These are phyloP conservation scores for Rhynchospora tenuis DNA, from an alignment of 176 grass and related monocot genomes.

Conservation along the genomic window DNA sequence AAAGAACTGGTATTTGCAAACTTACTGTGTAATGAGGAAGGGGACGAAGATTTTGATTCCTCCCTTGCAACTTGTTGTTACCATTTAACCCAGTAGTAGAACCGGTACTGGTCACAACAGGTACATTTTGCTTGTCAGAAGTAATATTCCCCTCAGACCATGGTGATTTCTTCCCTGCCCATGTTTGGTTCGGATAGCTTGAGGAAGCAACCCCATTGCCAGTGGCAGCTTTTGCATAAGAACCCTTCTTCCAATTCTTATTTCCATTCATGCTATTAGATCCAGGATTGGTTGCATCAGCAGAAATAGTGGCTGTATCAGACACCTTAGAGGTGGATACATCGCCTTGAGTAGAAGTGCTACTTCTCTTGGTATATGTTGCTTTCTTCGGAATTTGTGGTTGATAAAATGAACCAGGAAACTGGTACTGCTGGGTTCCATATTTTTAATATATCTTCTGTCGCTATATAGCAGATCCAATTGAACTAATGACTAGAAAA, in stretches of 20 bases:
- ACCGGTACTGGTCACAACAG: slow-evolving; percentile 22
- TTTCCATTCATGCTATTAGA: slow-evolving; percentile 17
- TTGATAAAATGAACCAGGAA: slow-evolving; percentile 37
- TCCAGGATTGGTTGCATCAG: slow-evolving; percentile 29
- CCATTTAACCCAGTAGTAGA: slow-evolving; percentile 23
- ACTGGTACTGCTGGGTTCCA: slow-evolving; percentile 54
- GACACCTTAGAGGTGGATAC: slow-evolving; percentile 25
- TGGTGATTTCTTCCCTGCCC: slow-evolving; percentile 19
- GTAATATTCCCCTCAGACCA: slow-evolving; percentile 40
- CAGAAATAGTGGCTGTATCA: slow-evolving; percentile 26
- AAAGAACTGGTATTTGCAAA: background rate
- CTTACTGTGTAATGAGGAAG: slow-evolving; percentile 44
- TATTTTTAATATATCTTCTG: slow-evolving; percentile 3
- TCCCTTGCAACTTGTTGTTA: slow-evolving; percentile 31
- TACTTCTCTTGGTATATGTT: slow-evolving; percentile 28
- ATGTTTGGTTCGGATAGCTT: slow-evolving; percentile 33
- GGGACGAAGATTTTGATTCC: slow-evolving; percentile 30
- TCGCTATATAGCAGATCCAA: no score
- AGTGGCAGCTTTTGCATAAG: slow-evolving; percentile 28
- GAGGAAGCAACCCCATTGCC: slow-evolving; percentile 20
- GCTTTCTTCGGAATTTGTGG: slow-evolving; percentile 28
- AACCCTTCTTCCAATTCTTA: slow-evolving; percentile 29
- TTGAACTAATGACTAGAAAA: no score
- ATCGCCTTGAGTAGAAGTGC: slow-evolving; percentile 14
- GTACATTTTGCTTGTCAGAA: slow-evolving; percentile 34